phyloP scores from a whole-genome alignment of 306 rosid species.

The Trifolium fragiferum region DNA sequence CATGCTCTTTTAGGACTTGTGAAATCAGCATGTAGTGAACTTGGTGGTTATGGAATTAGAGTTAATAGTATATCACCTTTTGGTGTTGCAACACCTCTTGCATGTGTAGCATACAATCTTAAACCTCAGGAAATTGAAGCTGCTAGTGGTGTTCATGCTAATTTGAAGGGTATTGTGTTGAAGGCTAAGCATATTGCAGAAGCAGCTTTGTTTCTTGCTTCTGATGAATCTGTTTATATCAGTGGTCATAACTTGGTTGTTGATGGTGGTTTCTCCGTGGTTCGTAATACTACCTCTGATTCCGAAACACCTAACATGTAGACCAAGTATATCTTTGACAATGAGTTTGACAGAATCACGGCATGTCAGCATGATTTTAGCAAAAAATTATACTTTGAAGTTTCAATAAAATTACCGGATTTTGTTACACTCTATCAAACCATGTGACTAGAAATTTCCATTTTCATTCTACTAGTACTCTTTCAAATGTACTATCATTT shows the following conservation, averaged over 20 bases:
- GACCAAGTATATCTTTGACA: neutral
- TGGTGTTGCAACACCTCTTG: conserved; percentile 82
- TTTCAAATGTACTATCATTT: conserved; percentile 29
- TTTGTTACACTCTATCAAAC: neutral
- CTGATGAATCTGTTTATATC: conserved; percentile 73
- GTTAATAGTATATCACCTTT: conserved; percentile 84
- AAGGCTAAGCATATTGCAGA: conserved; percentile 76
- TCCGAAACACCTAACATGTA: neutral
- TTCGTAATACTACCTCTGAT: conserved; percentile 38
- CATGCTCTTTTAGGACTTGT: conserved; percentile 79
- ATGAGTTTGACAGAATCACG: neutral
- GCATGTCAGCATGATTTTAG: too few species aligned
- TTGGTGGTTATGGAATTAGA: conserved; percentile 78
- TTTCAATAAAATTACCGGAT: neutral
- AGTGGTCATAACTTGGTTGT: conserved; percentile 84
- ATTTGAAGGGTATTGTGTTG: conserved; percentile 76
- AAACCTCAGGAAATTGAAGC: conserved; percentile 61
- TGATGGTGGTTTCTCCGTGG: conserved; percentile 85
- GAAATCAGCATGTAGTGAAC: conserved; percentile 70
- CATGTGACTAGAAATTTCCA: neutral
- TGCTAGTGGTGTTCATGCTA: conserved; percentile 45
- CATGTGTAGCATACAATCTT: conserved; percentile 59
- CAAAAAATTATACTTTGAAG: too few species aligned
- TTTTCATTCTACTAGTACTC: conserved; percentile 49
- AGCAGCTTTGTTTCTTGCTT: conserved; percentile 83